Evolutionary conservation across 1,139 yeast species (phyloP).

Genomic region (Lodderomyces beijingensis): DNA sequence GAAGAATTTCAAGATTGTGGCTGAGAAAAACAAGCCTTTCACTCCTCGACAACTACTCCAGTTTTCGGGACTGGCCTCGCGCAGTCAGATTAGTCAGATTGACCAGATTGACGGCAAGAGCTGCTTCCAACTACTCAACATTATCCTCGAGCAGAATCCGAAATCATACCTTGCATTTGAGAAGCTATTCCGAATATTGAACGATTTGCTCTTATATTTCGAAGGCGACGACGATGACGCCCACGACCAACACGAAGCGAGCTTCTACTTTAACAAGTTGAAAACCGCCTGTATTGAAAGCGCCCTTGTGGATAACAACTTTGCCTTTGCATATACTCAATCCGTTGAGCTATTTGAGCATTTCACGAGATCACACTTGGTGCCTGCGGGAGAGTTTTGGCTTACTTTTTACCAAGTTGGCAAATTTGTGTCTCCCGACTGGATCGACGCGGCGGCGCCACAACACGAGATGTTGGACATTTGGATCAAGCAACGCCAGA

Average conservation of each 20-base stretch:
- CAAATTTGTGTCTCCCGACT: constrained; percentile 46
- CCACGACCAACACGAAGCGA: constrained; percentile 2
- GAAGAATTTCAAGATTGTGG: constrained; percentile 33
- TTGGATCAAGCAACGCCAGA: constrained; percentile 40
- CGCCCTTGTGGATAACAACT: constrained; percentile 51
- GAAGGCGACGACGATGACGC: constrained; percentile 6
- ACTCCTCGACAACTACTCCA: constrained; percentile 29
- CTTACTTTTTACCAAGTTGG: constrained; percentile 61
- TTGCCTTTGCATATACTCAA: constrained; percentile 45
- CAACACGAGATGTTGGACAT: constrained; percentile 14
- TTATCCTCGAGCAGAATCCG: constrained; percentile 53
- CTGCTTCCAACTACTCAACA: constrained; percentile 26
- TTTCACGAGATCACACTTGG: constrained; percentile 11
- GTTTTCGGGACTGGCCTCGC: constrained; percentile 18
- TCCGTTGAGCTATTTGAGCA: constrained; percentile 27
- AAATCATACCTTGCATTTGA: constrained; percentile 48
- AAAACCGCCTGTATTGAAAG: constrained; percentile 55
- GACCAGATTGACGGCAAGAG: constrained; percentile 7
- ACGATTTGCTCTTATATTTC: constrained; percentile 30
- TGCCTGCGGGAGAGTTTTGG: constrained; percentile 46
- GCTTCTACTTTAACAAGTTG: constrained; percentile 29
- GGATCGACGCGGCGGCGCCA: constrained; percentile 27
- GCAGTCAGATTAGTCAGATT: constrained; percentile 7
- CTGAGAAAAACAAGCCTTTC: constrained; percentile 26
- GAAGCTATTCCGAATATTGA: constrained; percentile 37